These are phyloP conservation scores for Botrytis tulipae DNA, from an alignment of 2,329 filamentous ascomycete species.

Conservation along the genomic window DNA sequence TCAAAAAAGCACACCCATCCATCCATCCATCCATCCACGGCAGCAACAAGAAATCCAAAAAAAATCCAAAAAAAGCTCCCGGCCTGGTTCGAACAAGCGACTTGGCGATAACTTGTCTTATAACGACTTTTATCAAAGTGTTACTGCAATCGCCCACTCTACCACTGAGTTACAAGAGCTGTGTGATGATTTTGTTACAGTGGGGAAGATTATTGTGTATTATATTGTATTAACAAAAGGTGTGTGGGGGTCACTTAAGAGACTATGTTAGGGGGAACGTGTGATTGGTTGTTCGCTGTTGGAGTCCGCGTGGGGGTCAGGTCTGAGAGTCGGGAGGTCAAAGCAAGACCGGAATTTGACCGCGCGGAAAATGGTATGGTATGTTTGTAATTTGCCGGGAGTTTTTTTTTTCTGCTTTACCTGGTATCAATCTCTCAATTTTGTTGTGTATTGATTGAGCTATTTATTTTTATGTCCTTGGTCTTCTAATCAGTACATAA, in stretches of 20 bases:
- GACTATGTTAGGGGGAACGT: not conserved
- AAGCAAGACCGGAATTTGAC: not conserved
- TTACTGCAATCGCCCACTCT: constrained; percentile 20
- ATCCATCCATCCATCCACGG: too few species aligned
- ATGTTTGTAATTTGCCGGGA: not conserved
- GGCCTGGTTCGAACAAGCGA: constrained; percentile 20
- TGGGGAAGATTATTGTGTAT: fast-evolving
- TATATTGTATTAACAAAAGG: fast-evolving
- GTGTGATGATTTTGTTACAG: fast-evolving
- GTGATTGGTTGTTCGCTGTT: not conserved
- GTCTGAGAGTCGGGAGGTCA: not conserved
- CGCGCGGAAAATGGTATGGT: not conserved
- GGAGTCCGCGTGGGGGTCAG: not conserved
- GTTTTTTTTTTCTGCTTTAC: not conserved
- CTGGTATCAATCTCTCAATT: too few species aligned
- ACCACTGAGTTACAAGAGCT: constrained; percentile 21
- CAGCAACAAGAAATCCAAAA: too few species aligned
- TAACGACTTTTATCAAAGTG: constrained; percentile 3
- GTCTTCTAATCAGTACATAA: not conserved
- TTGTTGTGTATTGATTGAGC: not conserved
- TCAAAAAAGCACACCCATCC: too few species aligned
- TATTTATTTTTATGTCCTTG: not conserved
- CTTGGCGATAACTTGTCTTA: not conserved
- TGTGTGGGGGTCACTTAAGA: not conserved
- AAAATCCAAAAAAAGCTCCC: not conserved